A percentile compares a stretch with the other conserved stretches of the same genome.
Conservation (phyloP, 495 filamentous ascomycete species). For the Diplogelasinospora grovesii region DNA sequence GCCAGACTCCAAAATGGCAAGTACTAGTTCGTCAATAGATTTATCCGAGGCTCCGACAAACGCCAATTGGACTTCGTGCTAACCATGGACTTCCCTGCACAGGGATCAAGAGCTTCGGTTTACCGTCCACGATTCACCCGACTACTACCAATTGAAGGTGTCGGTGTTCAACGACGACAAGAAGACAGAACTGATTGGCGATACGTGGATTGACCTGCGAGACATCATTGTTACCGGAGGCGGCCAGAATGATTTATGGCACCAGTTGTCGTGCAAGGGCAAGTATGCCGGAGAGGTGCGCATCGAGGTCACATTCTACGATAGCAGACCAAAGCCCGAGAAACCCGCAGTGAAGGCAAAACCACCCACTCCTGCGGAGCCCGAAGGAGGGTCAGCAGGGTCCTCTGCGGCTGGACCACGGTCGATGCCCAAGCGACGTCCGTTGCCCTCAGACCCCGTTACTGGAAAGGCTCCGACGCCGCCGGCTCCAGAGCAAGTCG, state of each 20-base stretch:
- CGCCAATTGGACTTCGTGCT: too few species aligned
- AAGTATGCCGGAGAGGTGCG: conserved; percentile 94
- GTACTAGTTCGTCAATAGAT: conserved; percentile 16
- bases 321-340: conserved; percentile 73
- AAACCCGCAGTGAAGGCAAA: conserved; percentile 50
- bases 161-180: conserved; percentile 98
- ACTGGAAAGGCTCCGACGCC: conserved; percentile 40
- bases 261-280: conserved; percentile 73
- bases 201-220: conserved; percentile 78
- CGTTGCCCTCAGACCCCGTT: conserved; percentile 67
- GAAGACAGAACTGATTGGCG: conserved; percentile 90
- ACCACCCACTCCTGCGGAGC: conserved; percentile 12
- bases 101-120: conserved; percentile 99
- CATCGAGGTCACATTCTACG: conserved; percentile 95
- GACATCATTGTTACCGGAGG: conserved; percentile 78
- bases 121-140: conserved; percentile 88
- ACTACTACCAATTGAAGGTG: conserved; percentile 90
- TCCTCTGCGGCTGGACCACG: conserved; percentile 36
- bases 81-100: conserved; percentile 3
- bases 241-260: conserved; percentile 90
- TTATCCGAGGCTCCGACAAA: background rate
- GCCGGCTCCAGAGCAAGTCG: conserved; percentile 29
- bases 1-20: conserved; percentile 93
- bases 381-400: conserved; percentile 21
- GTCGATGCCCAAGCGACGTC: conserved; percentile 58